Percentiles rank a stretch among this genome's conserved stretches.
Evolutionary conservation across 768 basidiomycete genomes (phyloP).

Genomic region (Lentinula detonsa): DNA sequence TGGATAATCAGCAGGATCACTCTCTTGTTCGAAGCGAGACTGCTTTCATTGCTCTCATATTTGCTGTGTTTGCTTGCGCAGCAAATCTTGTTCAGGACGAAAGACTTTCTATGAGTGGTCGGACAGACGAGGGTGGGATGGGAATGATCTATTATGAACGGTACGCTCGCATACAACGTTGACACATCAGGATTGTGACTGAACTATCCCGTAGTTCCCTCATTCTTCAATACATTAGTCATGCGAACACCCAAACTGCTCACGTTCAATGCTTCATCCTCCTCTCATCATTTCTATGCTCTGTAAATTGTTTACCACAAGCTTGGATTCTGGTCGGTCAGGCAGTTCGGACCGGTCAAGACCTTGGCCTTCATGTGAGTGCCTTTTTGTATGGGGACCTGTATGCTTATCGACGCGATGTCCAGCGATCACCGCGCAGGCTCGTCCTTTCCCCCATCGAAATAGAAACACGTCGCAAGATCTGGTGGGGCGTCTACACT

Average conservation of each 20-base stretch:
- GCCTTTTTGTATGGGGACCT: constrained; percentile 5
- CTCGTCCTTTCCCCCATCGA: constrained; percentile 66
- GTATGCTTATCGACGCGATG: constrained; percentile 13
- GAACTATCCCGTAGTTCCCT: constrained; percentile 52
- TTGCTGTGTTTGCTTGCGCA: constrained; percentile 88
- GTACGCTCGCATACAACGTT: constrained; percentile 32
- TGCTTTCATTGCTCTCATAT: constrained; percentile 75
- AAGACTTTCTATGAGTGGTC: constrained; percentile 51
- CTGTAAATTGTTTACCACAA: constrained; percentile 89
- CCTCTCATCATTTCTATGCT: constrained; percentile 87
- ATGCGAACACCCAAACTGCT: constrained; percentile 75
- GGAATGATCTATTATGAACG: constrained; percentile 89
- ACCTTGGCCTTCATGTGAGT: constrained; percentile 87
- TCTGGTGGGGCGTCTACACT: constrained; percentile 93
- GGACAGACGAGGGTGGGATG: constrained; percentile 74
- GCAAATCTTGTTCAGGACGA: constrained; percentile 74
- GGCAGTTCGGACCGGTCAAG: constrained; percentile 84
- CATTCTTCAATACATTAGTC: constrained; percentile 88
- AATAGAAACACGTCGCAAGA: constrained; percentile 85
- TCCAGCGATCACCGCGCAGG: constrained; percentile 76
- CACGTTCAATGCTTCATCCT: constrained; percentile 90
- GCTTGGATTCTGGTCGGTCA: constrained; percentile 92
- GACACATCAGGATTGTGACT: not conserved
- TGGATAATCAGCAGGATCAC: constrained; percentile 60
- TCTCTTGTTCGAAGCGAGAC: constrained; percentile 53